phyloP scores from a whole-genome alignment of 176 grass and related monocot genomes.

The Phoenix roebelenii region DNA sequence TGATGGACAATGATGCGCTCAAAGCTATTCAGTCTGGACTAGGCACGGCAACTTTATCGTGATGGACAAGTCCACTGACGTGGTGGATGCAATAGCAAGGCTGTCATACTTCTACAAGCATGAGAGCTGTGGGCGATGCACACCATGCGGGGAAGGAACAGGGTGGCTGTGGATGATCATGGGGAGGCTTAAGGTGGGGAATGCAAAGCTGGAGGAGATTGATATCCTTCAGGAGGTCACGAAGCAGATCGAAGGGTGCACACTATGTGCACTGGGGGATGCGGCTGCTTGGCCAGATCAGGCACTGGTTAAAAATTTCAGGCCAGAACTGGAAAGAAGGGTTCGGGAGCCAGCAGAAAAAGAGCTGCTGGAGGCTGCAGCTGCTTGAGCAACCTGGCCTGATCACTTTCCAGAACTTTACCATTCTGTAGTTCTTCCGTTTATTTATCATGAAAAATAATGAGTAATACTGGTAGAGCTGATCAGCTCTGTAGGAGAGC shows the following conservation, averaged over 20 bases:
- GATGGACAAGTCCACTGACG: constrained; percentile 91
- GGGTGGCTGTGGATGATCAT: constrained; percentile 95
- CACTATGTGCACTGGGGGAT: constrained; percentile 79
- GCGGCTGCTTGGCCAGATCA: constrained; percentile 90
- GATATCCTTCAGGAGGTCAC: constrained; percentile 94
- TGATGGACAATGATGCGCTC: constrained; percentile 94
- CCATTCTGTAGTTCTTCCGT: no score
- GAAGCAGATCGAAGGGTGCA: constrained; percentile 94
- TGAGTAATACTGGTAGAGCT: no score
- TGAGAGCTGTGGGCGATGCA: constrained; percentile 93
- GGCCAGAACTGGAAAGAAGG: constrained; percentile 85
- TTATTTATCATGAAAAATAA: no score
- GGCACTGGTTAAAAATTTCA: constrained; percentile 91
- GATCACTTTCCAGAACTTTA: no score
- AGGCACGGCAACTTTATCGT: constrained; percentile 85
- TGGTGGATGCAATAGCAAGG: constrained; percentile 82
- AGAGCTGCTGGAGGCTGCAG: constrained; percentile 63
- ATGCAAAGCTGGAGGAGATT: constrained; percentile 83
- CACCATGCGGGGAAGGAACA: constrained; percentile 87
- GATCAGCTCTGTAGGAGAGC: no score
- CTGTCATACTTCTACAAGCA: constrained; percentile 94
- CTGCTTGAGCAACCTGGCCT: constrained; percentile 29
- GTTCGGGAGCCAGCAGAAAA: constrained; percentile 67
- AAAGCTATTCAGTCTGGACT: constrained; percentile 75
- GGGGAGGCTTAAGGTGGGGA: constrained; percentile 94